phyloP scores from a whole-genome alignment of 2,329 filamentous ascomycete genomes.

The Thelonectria olida region DNA sequence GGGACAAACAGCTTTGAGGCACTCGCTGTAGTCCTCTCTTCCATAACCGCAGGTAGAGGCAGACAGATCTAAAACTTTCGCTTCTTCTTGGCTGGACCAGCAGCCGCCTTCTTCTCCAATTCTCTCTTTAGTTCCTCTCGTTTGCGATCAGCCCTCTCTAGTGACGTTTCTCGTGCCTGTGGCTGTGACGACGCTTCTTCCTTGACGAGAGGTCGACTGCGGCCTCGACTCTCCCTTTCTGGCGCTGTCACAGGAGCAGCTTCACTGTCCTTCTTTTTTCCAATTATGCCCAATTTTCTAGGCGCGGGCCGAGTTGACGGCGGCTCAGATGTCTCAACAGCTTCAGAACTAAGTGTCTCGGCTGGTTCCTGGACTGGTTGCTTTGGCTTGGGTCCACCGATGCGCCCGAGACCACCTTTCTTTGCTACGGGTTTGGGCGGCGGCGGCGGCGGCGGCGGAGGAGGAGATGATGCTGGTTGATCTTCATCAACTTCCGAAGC shows the following conservation, averaged over 20 bases:
- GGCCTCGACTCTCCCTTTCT: constrained; percentile 33
- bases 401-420: constrained; percentile 52
- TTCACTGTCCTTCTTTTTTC: constrained; percentile 36
- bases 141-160: constrained; percentile 58
- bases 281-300: constrained; percentile 48
- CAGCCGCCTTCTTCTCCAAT: constrained; percentile 58
- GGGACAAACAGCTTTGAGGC: background rate
- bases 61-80: constrained; percentile 56
- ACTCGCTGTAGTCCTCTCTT: background rate
- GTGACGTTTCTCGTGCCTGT: constrained; percentile 52
- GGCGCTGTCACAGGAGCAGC: constrained; percentile 3
- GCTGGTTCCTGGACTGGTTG: constrained; percentile 16
- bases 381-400: constrained; percentile 47
- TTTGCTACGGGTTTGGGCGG: constrained; percentile 36
- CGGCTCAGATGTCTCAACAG: constrained; percentile 7
- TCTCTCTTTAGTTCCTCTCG: constrained; percentile 62
- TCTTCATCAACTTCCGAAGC: constrained; percentile 32
- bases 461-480: constrained; percentile 25
- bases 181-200: constrained; percentile 40
- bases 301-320: constrained; percentile 21
- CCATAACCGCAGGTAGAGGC: background rate
- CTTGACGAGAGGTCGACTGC: constrained; percentile 24
- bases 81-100: constrained; percentile 64
- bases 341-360: constrained; percentile 14
- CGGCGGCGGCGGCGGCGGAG: constrained; percentile 36